Percentiles rank a stretch among this genome's conserved stretches.
These are phyloP conservation scores for Podospora pseudopauciseta DNA, from an alignment of 495 filamentous ascomycete genomes.

Conservation along the genomic window DNA sequence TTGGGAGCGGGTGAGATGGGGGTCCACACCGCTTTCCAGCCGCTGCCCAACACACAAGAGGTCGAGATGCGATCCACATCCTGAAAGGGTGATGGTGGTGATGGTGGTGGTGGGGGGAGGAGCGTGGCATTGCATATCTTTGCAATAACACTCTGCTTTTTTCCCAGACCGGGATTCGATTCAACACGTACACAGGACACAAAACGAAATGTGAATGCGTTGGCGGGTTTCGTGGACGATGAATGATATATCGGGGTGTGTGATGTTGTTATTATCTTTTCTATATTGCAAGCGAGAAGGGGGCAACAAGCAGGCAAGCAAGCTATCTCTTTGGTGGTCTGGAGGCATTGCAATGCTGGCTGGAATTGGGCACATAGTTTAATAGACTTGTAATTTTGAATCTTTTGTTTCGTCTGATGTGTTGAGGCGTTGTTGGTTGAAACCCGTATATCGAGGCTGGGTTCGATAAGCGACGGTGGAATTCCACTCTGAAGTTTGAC, in stretches of 20 bases:
- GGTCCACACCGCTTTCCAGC: background rate
- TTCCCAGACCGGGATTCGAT: background rate
- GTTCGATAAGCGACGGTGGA: background rate
- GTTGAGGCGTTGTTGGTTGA: background rate
- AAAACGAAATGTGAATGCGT: background rate
- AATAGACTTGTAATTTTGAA: slow-evolving; percentile 30
- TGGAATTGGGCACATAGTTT: slow-evolving; percentile 18
- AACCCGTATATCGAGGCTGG: background rate
- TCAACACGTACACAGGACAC: background rate
- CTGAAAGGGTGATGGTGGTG: background rate
- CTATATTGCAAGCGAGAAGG: slow-evolving; percentile 4
- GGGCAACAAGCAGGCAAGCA: background rate
- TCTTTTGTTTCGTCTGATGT: background rate
- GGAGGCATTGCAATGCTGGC: background rate
- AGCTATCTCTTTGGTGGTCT: background rate
- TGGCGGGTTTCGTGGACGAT: background rate
- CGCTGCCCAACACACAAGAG: background rate
- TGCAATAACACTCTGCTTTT: background rate
- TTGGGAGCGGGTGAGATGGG: background rate
- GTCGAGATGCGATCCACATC: background rate
- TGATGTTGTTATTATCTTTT: slow-evolving; percentile 1
- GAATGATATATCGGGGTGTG: background rate
- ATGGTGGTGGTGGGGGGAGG: background rate
- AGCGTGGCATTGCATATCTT: background rate
- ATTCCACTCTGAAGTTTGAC: background rate